These are phyloP conservation scores for Coniochaeta sp. DNA, from an alignment of 2,329 filamentous ascomycete genomes.

Conservation along the genomic window DNA sequence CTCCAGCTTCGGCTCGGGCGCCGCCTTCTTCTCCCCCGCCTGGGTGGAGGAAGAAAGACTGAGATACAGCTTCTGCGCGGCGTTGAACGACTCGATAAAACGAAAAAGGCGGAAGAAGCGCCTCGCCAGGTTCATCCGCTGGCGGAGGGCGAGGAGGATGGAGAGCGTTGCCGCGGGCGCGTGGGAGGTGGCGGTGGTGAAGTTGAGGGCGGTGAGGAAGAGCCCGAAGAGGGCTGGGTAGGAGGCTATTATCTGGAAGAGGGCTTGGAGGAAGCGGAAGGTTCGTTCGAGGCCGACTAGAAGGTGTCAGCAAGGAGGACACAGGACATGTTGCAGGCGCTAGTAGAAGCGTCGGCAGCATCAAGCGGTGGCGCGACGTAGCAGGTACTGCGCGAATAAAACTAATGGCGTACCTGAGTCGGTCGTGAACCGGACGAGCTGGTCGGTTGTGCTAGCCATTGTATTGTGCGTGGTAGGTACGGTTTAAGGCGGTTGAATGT, in stretches of 20 bases:
- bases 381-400: background rate
- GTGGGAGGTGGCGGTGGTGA: slow-evolving; percentile 15
- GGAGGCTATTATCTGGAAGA: slow-evolving; percentile 39
- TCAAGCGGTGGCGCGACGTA: background rate
- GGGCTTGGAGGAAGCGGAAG: slow-evolving; percentile 49
- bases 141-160: slow-evolving; percentile 23
- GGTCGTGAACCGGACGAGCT: slow-evolving; percentile 36
- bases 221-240: slow-evolving; percentile 33
- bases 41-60: slow-evolving; percentile 11
- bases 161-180: slow-evolving; percentile 22
- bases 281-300: slow-evolving; percentile 54
- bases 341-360: too few relatives aligned
- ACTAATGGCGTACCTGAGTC: slow-evolving; percentile 33
- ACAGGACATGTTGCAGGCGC: too few relatives aligned
- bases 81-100: slow-evolving; percentile 54
- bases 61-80: slow-evolving; percentile 37
- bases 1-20: background rate
- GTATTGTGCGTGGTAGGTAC: too few relatives aligned
- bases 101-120: slow-evolving; percentile 63
- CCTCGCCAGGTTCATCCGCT: slow-evolving; percentile 40
- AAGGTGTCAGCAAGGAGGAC: background rate
- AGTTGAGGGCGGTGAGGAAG: slow-evolving; percentile 18
- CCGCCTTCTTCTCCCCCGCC: slow-evolving; percentile 1
- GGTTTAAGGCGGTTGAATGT: too few relatives aligned
- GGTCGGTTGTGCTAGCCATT: slow-evolving; percentile 24